Percentiles rank a stretch among this genome's conserved stretches.
phyloP scores from a whole-genome alignment of 1,284 basidiomycete species.

The Meira miltonrushii region DNA sequence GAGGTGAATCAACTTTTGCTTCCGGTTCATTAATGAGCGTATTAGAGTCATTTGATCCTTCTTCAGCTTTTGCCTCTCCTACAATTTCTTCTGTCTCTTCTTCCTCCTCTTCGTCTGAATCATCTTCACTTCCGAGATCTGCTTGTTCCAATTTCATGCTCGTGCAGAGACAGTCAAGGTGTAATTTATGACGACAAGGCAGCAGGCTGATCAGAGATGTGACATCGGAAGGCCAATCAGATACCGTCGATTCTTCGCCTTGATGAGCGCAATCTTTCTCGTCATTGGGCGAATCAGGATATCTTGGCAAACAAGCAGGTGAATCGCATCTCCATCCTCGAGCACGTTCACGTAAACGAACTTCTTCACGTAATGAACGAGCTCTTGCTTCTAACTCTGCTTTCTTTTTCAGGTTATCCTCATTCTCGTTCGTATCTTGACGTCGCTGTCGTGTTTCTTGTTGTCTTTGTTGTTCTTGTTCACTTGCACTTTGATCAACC shows the following conservation, averaged over 20 bases:
- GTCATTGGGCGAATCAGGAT: slow-evolving; percentile 17
- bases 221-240: slow-evolving; percentile 19
- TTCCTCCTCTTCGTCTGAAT: slow-evolving; percentile 16
- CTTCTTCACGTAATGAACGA: slow-evolving; percentile 33
- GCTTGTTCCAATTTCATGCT: slow-evolving; percentile 33
- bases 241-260: neutral
- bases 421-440: neutral
- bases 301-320: slow-evolving; percentile 37
- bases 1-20: neutral
- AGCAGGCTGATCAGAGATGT: slow-evolving; percentile 24
- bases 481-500: slow-evolving; percentile 4
- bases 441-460: neutral
- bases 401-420: slow-evolving; percentile 6
- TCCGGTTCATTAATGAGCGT: no score
- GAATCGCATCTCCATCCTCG: slow-evolving; percentile 43
- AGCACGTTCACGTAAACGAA: slow-evolving; percentile 30
- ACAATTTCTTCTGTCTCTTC: slow-evolving; percentile 15
- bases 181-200: slow-evolving; percentile 45
- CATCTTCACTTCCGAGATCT: slow-evolving; percentile 4
- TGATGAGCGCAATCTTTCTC: no score
- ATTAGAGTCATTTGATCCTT: neutral
- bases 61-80: slow-evolving; percentile 9
- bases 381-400: slow-evolving; percentile 7
- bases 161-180: slow-evolving; percentile 44
- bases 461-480: neutral